These are phyloP conservation scores for Apiotrichum montevideense DNA, from an alignment of 1,284 basidiomycete species.

Conservation along the genomic window DNA sequence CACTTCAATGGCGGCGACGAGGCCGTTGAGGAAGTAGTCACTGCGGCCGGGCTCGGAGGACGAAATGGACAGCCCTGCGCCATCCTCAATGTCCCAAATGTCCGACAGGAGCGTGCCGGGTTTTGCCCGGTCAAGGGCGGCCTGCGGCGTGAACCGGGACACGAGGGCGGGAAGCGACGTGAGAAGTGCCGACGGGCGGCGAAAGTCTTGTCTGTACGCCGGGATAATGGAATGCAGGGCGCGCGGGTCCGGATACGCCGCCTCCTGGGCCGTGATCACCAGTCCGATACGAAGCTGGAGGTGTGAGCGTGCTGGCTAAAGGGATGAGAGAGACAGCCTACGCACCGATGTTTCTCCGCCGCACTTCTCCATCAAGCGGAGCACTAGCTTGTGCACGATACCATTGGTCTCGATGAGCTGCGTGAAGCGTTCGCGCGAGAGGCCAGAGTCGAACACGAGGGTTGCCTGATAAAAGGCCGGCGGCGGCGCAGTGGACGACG, in stretches of 20 bases:
- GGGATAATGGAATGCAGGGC: conserved; percentile 15
- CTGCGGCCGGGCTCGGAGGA: conserved; percentile 17
- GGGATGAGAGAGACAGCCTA: neutral
- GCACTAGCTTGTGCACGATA: conserved; percentile 35
- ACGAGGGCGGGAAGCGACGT: conserved; percentile 30
- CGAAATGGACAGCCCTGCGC: conserved; percentile 13
- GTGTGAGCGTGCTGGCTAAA: neutral
- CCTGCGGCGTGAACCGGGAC: conserved; percentile 15
- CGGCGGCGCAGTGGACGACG: conserved; percentile 22
- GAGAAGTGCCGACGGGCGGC: conserved; percentile 27
- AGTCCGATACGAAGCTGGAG: conserved; percentile 16
- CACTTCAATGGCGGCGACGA: conserved; percentile 22
- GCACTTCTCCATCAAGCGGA: conserved; percentile 41
- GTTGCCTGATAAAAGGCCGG: conserved; percentile 22
- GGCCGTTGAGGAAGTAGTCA: conserved; percentile 17
- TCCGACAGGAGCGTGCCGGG: conserved; percentile 12
- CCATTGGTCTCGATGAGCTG: conserved; percentile 36
- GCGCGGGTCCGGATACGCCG: conserved; percentile 15
- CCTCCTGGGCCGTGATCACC: conserved; percentile 17
- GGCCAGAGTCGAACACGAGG: conserved; percentile 35
- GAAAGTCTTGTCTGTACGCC: conserved; percentile 21
- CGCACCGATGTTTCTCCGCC: conserved; percentile 32
- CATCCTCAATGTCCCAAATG: conserved; percentile 20
- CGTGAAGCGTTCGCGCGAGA: conserved; percentile 30
- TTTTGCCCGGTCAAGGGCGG: conserved; percentile 2